Base-by-base conservation (phyloP, 768 basidiomycete genomes). In the Tephrocybe sp. region DNA sequence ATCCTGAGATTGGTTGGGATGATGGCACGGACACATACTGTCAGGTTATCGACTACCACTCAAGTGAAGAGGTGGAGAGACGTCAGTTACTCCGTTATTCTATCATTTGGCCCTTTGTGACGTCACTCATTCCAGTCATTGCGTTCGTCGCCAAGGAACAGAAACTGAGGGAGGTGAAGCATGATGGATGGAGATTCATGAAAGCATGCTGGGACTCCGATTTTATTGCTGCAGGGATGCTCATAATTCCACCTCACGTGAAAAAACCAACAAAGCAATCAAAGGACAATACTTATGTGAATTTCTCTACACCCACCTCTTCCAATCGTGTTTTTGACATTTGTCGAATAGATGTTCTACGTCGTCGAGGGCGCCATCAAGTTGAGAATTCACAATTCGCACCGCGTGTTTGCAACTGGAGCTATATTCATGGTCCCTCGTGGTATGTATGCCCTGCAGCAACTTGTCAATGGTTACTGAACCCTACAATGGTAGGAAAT, bases 151-250 rank as follows among this genome's bases (percentile, higher is more conserved):
- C 51, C 9, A 44, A 27, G 13, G 49, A 54, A 31, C 5, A 57
- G 15, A 11, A 37, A 1, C 48, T 47, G 7, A n/a, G 38, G 18
- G 36, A 42, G 19, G 36, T 49, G 0, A 34, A 32, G 9, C 36
- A 39, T 11, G 36, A 54, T 9, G 50, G 50, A 15, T 98, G 94
- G 84, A 75, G 72, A 24, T 98, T 92, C 66, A 86, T 96, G 65
- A 96, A 93, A 70, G 81, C 98, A 26, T 97, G 98, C 60, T 86
- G 87, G 18, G 97, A 99, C 55, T 88, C 84, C 31, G 84, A 89
- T 38, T 98, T 92, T 63, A 84, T 98, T 53, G 97, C 96, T 1
- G 87, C 92, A 22, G 97, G 97, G 1, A 81, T 94, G 54, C 77
- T 99, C 35, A 72, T 80, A 42, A 89, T 98, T 39, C 94, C 94